Evolutionary conservation across 768 basidiomycete species (phyloP), one percentile per base, ranked within the genome.

Genomic region (Pholiota molesta): DNA sequence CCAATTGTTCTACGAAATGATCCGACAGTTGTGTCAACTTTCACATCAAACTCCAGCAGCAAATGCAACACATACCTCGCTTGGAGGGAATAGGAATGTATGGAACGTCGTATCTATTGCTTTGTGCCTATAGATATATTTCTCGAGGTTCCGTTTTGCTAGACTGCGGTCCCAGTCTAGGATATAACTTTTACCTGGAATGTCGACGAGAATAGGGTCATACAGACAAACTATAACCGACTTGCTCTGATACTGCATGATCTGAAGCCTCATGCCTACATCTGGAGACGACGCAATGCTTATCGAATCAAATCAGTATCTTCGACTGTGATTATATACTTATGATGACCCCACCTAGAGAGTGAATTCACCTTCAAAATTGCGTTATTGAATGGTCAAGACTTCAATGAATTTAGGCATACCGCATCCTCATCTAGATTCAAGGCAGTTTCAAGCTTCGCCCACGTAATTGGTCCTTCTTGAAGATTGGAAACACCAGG

Each of bases 201-300:
- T 78, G 55, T 89, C 87, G 42, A 87, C 74, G 26, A 84, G 74
- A 33, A 87, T 73, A 0, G 88, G 88, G 60, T 86, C 82, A 53
- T 83, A 79, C 9, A 87, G 42, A 62, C 87, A 88, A 0, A 80
- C 84, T 64, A 81, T 28, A 45, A 52, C 66, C 8, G 73, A 60
- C 9, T 65, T 61, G 28, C 52, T 47, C 5, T 59, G 57, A 42
- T 58, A 49, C n/a, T 58, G 68, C 23, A 55, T 61, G 11, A 80
- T 77, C 54, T 79, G 75, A 14, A 86, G 56, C 5, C 80, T 77
- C 61, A 84, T 73, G 62, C 79, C 73, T n/a, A 81, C 70, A 19
- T 79, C 77, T 17, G 72, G 64, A 62, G 73, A 72, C n/a, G 69
- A 69, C 37, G 70, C 65, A 55, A 79, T 75, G 56, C 79, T 82